Evolutionary conservation across 768 basidiomycete genomes (phyloP).

Genomic region (Lenzites betulinus): DNA sequence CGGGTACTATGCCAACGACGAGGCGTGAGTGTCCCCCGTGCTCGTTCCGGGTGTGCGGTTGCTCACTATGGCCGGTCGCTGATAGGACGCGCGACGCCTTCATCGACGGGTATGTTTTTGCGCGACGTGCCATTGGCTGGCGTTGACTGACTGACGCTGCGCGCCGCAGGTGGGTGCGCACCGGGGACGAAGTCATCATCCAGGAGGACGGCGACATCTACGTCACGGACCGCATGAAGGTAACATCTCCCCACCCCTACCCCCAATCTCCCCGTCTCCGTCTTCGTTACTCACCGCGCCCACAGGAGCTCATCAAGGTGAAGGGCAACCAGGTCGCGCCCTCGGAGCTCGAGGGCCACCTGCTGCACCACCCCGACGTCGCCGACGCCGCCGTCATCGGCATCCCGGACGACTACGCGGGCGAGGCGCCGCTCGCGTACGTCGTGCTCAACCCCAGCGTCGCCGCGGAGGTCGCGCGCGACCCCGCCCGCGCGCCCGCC

Average conservation of each 20-base stretch:
- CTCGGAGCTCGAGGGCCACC: constrained; percentile 37
- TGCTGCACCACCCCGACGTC: constrained; percentile 47
- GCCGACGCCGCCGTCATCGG: constrained; percentile 43
- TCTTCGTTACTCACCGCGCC: too few species aligned
- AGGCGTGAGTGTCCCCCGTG: constrained; percentile 9
- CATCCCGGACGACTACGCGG: constrained; percentile 67
- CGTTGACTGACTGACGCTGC: background rate
- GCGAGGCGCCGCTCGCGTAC: constrained; percentile 72
- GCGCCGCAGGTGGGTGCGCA: constrained; percentile 55
- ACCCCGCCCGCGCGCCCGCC: constrained; percentile 36
- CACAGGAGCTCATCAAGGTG: constrained; percentile 67
- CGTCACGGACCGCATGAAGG: constrained; percentile 69
- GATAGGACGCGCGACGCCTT: constrained; percentile 69
- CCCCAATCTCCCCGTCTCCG: background rate
- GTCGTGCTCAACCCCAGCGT: constrained; percentile 50
- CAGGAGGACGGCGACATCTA: constrained; percentile 57
- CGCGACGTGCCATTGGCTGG: constrained; percentile 23
- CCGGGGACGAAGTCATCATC: constrained; percentile 66
- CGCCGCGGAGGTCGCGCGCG: constrained; percentile 35
- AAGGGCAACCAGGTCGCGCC: constrained; percentile 58
- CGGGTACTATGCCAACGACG: constrained; percentile 28
- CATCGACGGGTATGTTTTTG: constrained; percentile 54
- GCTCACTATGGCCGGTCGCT: constrained; percentile 45
- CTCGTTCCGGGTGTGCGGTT: constrained; percentile 36
- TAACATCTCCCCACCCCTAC: constrained; percentile 23